Conservation (phyloP, 106 monocot genomes). For the Phalaenopsis equestris region DNA sequence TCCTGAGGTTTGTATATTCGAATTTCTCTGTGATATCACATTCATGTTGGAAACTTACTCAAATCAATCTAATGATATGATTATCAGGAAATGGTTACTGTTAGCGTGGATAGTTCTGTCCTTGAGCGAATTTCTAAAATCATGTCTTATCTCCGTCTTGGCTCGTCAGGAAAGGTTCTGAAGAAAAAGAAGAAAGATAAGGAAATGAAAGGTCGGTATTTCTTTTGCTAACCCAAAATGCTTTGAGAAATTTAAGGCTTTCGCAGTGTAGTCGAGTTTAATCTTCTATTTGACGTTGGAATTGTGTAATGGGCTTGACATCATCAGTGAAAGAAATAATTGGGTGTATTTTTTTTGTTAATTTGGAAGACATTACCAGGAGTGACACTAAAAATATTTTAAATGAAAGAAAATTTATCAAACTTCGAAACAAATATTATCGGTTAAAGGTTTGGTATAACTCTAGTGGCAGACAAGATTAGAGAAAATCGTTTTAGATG, state of each 20-base stretch:
- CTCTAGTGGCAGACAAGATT: too few relatives aligned
- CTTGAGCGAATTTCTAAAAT: constrained; percentile 98
- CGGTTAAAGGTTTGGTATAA: too few relatives aligned
- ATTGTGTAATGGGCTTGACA: background rate
- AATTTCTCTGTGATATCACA: constrained; percentile 5
- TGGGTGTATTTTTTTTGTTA: background rate
- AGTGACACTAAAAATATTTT: background rate
- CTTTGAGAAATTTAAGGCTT: background rate
- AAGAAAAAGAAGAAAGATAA: constrained; percentile 98
- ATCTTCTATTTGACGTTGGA: background rate
- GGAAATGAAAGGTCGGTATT: constrained; percentile 56
- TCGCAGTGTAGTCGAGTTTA: background rate
- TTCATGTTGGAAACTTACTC: background rate
- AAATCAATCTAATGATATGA: background rate
- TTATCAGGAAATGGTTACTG: constrained; percentile 87
- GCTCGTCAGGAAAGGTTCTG: constrained; percentile 94
- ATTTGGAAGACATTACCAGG: background rate
- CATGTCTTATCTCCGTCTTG: constrained; percentile 98
- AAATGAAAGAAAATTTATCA: background rate
- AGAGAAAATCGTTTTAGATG: too few relatives aligned
- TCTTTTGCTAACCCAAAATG: background rate
- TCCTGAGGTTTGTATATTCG: constrained; percentile 54
- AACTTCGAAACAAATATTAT: too few relatives aligned
- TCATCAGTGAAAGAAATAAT: background rate
- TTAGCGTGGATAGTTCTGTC: constrained; percentile 90